Conservation (phyloP, 2,329 filamentous ascomycete species). For the Zymoseptoria crescenta region DNA sequence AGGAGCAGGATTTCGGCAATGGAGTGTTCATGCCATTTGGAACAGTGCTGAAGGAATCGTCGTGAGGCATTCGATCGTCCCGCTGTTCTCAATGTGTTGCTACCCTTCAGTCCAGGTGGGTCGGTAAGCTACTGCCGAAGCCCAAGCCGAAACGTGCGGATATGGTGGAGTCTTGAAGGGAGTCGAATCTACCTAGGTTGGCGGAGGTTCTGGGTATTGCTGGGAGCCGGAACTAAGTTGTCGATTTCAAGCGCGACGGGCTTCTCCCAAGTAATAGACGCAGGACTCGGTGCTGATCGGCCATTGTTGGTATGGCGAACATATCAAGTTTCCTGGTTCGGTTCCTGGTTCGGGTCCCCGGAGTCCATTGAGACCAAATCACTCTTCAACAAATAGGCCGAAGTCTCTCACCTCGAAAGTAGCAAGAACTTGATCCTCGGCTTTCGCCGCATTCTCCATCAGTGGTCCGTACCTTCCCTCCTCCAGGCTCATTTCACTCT, state of each 20-base stretch:
- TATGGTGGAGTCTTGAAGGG: not conserved
- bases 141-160: too few species aligned
- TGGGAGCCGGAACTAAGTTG: too few species aligned
- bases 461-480: conserved; percentile 58
- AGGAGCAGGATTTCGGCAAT: not conserved
- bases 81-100: not conserved
- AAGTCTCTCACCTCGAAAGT: conserved; percentile 75
- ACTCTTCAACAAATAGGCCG: conserved; percentile 52
- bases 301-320: too few species aligned
- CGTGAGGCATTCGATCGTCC: not conserved
- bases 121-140: not conserved
- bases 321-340: too few species aligned
- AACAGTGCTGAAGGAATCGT: not conserved
- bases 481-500: conserved; percentile 62
- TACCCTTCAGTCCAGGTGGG: not conserved
- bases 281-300: too few species aligned
- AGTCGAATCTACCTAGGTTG: not conserved
- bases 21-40: not conserved
- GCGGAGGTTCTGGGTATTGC: too few species aligned
- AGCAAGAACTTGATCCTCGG: conserved; percentile 64
- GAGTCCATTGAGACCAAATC: too few species aligned
- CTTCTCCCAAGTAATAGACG: too few species aligned
- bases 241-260: too few species aligned
- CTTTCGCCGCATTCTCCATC: conserved; percentile 53
- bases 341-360: too few species aligned